phyloP scores from a whole-genome alignment of 345 rosid genomes.

The Bruguiera parviflora region DNA sequence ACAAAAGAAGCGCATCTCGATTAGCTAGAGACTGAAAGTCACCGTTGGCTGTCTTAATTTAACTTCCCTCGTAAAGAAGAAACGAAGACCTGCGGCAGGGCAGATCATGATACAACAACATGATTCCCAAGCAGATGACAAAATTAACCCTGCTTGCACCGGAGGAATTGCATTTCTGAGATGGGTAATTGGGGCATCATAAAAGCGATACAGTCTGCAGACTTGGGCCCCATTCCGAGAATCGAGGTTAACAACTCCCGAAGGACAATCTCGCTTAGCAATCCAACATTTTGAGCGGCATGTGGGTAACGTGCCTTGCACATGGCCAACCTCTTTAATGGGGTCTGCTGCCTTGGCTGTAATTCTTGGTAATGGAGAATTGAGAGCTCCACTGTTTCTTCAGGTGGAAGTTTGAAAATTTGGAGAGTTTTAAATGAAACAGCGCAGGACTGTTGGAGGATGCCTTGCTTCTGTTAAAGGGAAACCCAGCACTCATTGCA shows the following conservation, averaged over 20 bases:
- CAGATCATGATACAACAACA: neutral
- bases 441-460: neutral
- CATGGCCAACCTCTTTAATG: conserved; percentile 9
- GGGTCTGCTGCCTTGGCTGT: conserved; percentile 2
- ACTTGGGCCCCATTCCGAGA: neutral
- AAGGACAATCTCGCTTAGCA: conserved; percentile 19
- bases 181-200: neutral
- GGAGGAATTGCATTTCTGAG: neutral
- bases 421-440: neutral
- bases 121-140: neutral
- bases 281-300: conserved; percentile 4
- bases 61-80: too few species aligned
- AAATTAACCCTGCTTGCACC: neutral
- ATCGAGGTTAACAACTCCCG: conserved; percentile 12
- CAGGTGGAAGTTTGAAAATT: neutral
- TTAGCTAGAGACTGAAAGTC: too few species aligned
- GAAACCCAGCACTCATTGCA: conserved; percentile 13
- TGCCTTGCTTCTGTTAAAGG: conserved; percentile 18
- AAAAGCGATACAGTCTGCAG: neutral
- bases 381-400: neutral
- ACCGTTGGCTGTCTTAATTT: too few species aligned
- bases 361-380: neutral
- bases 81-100: neutral
- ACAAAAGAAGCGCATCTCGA: too few species aligned
- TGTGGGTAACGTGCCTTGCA: conserved; percentile 23